Conservation (phyloP, 106 monocot species). For the Acorus gramineus region DNA sequence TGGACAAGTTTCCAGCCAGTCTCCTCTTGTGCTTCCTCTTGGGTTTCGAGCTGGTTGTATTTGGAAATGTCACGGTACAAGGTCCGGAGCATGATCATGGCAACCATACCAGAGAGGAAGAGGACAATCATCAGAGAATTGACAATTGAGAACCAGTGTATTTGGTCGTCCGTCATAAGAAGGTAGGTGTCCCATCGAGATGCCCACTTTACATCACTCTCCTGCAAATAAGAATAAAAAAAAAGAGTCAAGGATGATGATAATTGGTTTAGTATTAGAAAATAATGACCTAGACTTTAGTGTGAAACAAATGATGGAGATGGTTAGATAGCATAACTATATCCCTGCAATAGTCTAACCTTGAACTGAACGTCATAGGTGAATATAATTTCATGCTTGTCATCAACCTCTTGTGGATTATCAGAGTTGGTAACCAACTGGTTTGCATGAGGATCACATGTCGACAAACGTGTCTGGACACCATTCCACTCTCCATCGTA, state of each 20-base stretch:
- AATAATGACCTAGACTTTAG: too few relatives aligned
- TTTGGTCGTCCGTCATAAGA: conserved; percentile 42
- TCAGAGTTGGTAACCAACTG: not conserved
- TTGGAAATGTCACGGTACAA: conserved; percentile 34
- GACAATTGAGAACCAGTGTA: conserved; percentile 48
- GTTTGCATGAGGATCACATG: conserved; percentile 4
- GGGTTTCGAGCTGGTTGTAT: conserved; percentile 40
- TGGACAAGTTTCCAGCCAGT: conserved; percentile 47
- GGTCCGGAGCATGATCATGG: conserved; percentile 45
- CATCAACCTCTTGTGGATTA: conserved; percentile 1
- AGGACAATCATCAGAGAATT: conserved; percentile 44
- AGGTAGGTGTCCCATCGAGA: conserved; percentile 46
- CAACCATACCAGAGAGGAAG: conserved; percentile 38
- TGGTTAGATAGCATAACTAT: too few relatives aligned
- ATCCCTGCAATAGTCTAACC: not conserved
- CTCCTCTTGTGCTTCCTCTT: conserved; percentile 49
- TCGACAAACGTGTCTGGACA: conserved; percentile 12
- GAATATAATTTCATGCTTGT: not conserved
- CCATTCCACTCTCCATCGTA: conserved; percentile 36
- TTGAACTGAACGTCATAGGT: conserved; percentile 1
- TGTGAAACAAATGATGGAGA: too few relatives aligned
- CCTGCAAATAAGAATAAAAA: conserved; percentile 3
- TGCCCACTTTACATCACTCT: conserved; percentile 45
- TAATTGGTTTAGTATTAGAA: not conserved
- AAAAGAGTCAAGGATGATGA: not conserved